Base-by-base conservation (phyloP, 2,329 filamentous ascomycete genomes). In the Penicillium vulpinum region DNA sequence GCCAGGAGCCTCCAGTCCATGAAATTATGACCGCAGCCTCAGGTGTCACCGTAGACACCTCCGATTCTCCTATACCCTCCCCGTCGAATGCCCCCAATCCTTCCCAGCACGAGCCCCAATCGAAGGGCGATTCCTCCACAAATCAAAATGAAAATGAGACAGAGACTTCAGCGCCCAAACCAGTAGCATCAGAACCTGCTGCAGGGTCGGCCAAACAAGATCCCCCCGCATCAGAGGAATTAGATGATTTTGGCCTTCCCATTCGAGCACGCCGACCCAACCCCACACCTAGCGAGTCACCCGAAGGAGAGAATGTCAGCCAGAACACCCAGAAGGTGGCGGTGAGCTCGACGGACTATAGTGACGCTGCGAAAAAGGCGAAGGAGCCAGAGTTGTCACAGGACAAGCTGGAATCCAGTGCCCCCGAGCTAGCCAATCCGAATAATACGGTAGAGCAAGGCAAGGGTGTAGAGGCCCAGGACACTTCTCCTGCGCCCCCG, bases 171-270 rank as follows among this genome's bases (percentile, higher is more conserved):
- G 60, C 52, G n/a, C 46, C 59, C 15, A 36, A 47, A 18, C 50
- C 44, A 29, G 55, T 43, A 6, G 40, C 50, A 9, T n/a, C 57
- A 15, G 54, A 44, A 41, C 36, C 57, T 18, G 43, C 43, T 7
- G 22, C 49, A 13, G 51, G 48, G n/a, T 22, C 50, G 28, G 48
- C 29, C 38, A 49, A 9, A 10, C 52, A 53, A 50, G 51, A 57
- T 22, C 40, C 51, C 6, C 45, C 58, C 7, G 44, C 28, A 39
- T 51, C 58, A 26, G 54, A 60, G 44, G 68, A 68, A 24, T 45
- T 75, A 28, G 74, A 77, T 47, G 74, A 76, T 44, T 77, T 77
- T 60, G 74, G 74, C 2, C 66, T 77, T 16, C 74, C 74, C 7
- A 71, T 76, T 59, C 73, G 69, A 60, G 38, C 57, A 41, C 67